Conservation (phyloP, 139 green algal genomes). For the Monoraphidium neglectum region DNA sequence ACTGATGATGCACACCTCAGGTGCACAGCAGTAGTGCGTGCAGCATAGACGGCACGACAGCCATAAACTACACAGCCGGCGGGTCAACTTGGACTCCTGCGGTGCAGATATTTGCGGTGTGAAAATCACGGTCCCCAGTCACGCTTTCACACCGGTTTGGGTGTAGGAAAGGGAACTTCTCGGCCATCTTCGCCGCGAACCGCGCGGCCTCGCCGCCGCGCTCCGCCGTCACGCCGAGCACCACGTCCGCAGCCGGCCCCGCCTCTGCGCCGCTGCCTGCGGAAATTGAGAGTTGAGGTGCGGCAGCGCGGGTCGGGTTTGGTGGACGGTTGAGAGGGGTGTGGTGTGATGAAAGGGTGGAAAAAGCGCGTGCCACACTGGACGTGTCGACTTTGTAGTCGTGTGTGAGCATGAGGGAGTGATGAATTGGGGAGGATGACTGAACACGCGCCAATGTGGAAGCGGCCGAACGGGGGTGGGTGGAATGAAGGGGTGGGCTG, state of each 20-base stretch:
- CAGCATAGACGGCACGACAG: neutral
- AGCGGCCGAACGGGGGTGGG: too few species aligned
- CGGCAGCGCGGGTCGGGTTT: too few species aligned
- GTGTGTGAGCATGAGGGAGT: neutral
- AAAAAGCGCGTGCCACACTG: neutral
- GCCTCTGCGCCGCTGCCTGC: neutral
- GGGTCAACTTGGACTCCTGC: too few species aligned
- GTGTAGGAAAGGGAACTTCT: conserved; percentile 77
- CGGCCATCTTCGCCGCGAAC: conserved; percentile 57
- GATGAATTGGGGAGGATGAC: neutral
- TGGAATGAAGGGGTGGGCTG: too few species aligned
- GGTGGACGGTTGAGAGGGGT: neutral
- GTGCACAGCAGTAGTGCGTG: neutral
- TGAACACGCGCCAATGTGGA: too few species aligned
- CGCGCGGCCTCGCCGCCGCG: conserved; percentile 44
- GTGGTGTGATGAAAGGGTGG: neutral
- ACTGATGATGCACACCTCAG: neutral
- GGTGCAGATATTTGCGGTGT: too few species aligned
- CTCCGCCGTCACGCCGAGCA: conserved; percentile 33
- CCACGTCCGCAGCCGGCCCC: conserved; percentile 25
- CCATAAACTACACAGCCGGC: neutral
- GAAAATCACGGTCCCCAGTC: neutral
- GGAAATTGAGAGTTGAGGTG: too few species aligned
- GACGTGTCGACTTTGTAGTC: neutral
- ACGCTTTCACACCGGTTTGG: conserved; percentile 36